Percentiles rank a stretch among this genome's conserved stretches.
Evolutionary conservation across 1,139 yeast species (phyloP).

Genomic region (Eremothecium gossypii): DNA sequence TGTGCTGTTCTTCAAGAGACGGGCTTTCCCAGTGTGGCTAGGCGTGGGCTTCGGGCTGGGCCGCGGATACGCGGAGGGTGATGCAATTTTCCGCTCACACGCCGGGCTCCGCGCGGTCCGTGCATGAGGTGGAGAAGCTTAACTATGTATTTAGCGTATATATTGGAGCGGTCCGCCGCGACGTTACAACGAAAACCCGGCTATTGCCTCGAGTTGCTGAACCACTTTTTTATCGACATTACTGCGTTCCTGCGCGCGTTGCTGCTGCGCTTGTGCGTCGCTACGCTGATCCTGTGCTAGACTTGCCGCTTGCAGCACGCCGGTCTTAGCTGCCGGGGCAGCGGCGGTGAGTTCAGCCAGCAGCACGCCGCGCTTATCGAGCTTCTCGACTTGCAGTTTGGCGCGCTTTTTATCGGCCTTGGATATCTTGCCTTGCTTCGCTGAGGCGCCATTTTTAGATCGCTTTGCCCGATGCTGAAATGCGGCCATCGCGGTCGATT

Average conservation of each 20-base stretch:
- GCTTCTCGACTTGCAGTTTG: constrained; percentile 19
- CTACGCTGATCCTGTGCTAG: constrained; percentile 33
- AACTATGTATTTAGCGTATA: background rate
- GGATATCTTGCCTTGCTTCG: constrained; percentile 10
- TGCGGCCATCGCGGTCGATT: too few species aligned
- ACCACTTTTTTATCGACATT: constrained; percentile 43
- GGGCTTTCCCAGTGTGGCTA: constrained; percentile 95
- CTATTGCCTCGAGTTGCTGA: constrained; percentile 50
- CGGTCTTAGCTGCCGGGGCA: constrained; percentile 28
- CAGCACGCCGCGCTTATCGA: constrained; percentile 16
- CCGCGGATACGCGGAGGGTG: constrained; percentile 96
- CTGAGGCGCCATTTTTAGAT: too few species aligned
- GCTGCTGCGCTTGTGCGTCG: constrained; percentile 39
- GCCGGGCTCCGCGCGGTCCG: constrained; percentile 68
- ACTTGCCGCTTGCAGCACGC: constrained; percentile 34
- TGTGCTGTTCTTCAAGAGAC: constrained; percentile 83
- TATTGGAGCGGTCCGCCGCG: background rate
- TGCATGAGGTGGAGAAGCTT: constrained; percentile 36
- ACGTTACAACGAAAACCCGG: constrained; percentile 38
- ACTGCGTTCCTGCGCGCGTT: constrained; percentile 33
- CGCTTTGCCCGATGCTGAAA: too few species aligned
- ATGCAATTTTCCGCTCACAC: constrained; percentile 80
- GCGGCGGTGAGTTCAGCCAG: constrained; percentile 11
- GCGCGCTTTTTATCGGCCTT: constrained; percentile 21
- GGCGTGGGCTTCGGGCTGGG: constrained; percentile 96